Base-by-base conservation (phyloP, 2,329 filamentous ascomycete species). In the Penicillium occitanis region DNA sequence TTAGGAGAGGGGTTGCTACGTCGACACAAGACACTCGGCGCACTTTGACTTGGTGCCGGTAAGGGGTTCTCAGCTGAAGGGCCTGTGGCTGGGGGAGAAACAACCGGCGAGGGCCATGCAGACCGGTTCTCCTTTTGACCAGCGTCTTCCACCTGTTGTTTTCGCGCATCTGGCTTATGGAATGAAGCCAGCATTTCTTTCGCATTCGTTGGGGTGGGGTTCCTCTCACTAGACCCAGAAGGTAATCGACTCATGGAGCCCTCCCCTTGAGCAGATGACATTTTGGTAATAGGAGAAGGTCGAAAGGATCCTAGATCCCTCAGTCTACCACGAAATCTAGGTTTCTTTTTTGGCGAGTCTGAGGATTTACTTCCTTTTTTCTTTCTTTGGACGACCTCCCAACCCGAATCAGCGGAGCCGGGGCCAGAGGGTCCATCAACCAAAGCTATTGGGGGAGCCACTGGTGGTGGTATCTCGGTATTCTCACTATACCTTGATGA, bases 121-220 rank as follows among this genome's bases (percentile, higher is more conserved):
- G 72, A 74, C 2, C 68, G 51, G 37, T 77, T 78, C 55, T 75
- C 74, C 51, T 75, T 66, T 37, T 58, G 53, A 22, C 71, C 1
- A 68, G 68, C 33, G 65, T 53, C 55, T 42, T 63, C 63, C 35
- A 14, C 42, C 11, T 53, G 66, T 72, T 55, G 66, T 71, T 67
- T 68, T 65, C 53, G 71, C n/a, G 75, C 74, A 62, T 75, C 80
- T 5, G 71, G 71, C 40, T 73, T 72, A 51, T 80, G 78, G 17
- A 81, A 74, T 0, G 78, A 74, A 5, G 76, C 71, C 5, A 82
- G 70, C 14, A 77, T 74, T 64, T 74, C 73, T 35, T 78, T 76
- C 3, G 80, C 80, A 33, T 76, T 75, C 2, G 79, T 80, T 5
- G 33, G 67, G 67, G 48, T 65, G 69, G 30, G 73, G 73, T 28